These are phyloP conservation scores for Aspergillus neotritici DNA, from an alignment of 2,329 filamentous ascomycete genomes.

Conservation along the genomic window DNA sequence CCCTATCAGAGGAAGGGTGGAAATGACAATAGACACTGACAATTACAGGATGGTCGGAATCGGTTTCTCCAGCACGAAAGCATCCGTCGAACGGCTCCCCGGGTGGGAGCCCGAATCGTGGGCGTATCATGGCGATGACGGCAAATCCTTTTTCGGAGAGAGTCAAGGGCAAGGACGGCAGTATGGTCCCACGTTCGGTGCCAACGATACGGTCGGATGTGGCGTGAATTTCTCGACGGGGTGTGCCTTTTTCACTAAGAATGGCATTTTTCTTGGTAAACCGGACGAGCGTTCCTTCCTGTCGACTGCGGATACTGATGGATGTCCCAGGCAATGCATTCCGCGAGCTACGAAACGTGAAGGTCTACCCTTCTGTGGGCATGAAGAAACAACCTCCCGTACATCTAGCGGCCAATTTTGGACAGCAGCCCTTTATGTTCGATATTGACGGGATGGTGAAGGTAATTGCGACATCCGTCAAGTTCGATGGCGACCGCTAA, in stretches of 20 bases:
- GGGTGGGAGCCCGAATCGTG: slow-evolving; percentile 63
- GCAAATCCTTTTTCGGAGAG: slow-evolving; percentile 56
- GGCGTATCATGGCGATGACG: slow-evolving; percentile 63
- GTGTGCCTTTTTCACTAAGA: slow-evolving; percentile 61
- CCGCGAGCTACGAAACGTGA: slow-evolving; percentile 39
- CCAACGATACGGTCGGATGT: slow-evolving; percentile 58
- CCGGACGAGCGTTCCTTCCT: too few species aligned
- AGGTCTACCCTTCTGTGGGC: slow-evolving; percentile 54
- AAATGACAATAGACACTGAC: slow-evolving; percentile 8
- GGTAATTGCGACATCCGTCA: too few species aligned
- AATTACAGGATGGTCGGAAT: slow-evolving; percentile 43
- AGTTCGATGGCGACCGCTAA: slow-evolving; percentile 1
- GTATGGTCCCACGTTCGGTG: slow-evolving; percentile 57
- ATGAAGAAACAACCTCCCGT: slow-evolving; percentile 59
- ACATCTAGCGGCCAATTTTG: slow-evolving; percentile 57
- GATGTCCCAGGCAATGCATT: slow-evolving; percentile 52
- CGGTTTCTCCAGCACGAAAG: slow-evolving; percentile 56
- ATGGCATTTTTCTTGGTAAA: slow-evolving; percentile 54
- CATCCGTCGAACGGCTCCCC: slow-evolving; percentile 55
- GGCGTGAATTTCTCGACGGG: slow-evolving; percentile 60
- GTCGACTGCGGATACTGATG: not conserved
- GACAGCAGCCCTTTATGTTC: slow-evolving; percentile 72
- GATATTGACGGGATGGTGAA: slow-evolving; percentile 84
- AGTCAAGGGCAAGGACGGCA: slow-evolving; percentile 49
- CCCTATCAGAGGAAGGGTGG: not conserved